Evolutionary conservation across 495 filamentous ascomycete species (phyloP), one percentile per base, ranked within the genome.

Genomic region (Xylaria palmicola): DNA sequence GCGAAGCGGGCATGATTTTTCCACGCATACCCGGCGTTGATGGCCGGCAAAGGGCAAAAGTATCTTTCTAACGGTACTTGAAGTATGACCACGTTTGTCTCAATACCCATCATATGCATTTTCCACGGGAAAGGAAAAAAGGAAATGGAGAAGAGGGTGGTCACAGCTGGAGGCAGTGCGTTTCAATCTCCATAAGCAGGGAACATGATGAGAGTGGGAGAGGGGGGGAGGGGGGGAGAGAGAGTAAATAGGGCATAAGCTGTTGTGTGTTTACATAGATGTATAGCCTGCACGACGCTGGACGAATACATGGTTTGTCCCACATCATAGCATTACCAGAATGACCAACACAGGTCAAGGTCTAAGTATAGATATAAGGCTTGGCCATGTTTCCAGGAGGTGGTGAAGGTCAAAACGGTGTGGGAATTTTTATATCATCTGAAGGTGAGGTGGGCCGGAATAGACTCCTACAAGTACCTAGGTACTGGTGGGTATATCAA

Each of bases 11-110:
- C 27, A 58, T 57, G 26, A 45, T 62, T 60, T 55, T 56, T 36
- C 47, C 10, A 56, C 41, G 59, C 59, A 61, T 55, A 48, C n/a
- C 27, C 39, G 59, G 59, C 50, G 59, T 61, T 54, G 29, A 53
- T 17, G 32, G 24, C 34, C 17, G 57, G 12, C n/a, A 24, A 51
- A 52, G 34, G 41, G 41, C 19, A 19, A 48, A 39, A 61, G 50
- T 40, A 43, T 26, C 10, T 34, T 6, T 13, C 20, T 13, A 36
- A 57, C 29, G n/a, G n/a, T 41, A 51, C 26, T 60, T 59, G 45
- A 41, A 37, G 7, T 15, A 54, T 27, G 36, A n/a, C 34, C 20
- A 27, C 17, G 19, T 24, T 40, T 53, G 24, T 39, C 24, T 50
- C 45, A 2, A 39, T 30, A 37, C 17, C 27, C 32, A n/a, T 15